A percentile compares a stretch with the other conserved stretches of the same genome.
phyloP scores from a whole-genome alignment of 371 early-diverging fungal species.

The Mortierella sp. region DNA sequence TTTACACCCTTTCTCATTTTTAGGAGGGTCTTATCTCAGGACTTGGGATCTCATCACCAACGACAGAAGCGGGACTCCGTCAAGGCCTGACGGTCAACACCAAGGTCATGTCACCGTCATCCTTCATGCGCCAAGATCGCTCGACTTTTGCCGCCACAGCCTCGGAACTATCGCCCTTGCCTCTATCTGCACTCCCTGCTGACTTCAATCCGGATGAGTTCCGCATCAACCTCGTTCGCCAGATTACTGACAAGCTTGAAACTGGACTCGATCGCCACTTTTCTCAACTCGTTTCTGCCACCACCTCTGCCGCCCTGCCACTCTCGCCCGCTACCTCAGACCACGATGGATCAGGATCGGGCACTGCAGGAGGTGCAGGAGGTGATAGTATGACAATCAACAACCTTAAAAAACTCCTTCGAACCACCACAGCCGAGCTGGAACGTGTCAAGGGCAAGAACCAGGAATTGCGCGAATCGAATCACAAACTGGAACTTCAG shows the following conservation, averaged over 20 bases:
- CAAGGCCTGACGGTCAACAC: slow-evolving; percentile 50
- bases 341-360: slow-evolving; percentile 20
- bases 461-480: slow-evolving; percentile 44
- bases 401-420: slow-evolving; percentile 33
- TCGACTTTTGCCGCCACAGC: slow-evolving; percentile 24
- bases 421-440: slow-evolving; percentile 35
- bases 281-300: slow-evolving; percentile 41
- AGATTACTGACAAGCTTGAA: slow-evolving; percentile 52
- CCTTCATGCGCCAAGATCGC: slow-evolving; percentile 38
- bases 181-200: slow-evolving; percentile 18
- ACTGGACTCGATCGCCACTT: slow-evolving; percentile 55
- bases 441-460: slow-evolving; percentile 48
- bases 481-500: slow-evolving; percentile 49
- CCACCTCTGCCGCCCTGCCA: slow-evolving; percentile 32
- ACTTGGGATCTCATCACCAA: slow-evolving; percentile 49
- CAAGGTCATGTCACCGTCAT: slow-evolving; percentile 32
- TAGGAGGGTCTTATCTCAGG: slow-evolving; percentile 42
- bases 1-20: background rate
- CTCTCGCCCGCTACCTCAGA: slow-evolving; percentile 49
- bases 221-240: slow-evolving; percentile 46
- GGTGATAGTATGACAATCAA: background rate
- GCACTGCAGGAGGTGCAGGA: slow-evolving; percentile 14
- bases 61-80: slow-evolving; percentile 10
- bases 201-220: slow-evolving; percentile 54
- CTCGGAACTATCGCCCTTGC: slow-evolving; percentile 38